Conservation (phyloP, 2,329 filamentous ascomycete species). For the Ceratocystis smalleyi region DNA sequence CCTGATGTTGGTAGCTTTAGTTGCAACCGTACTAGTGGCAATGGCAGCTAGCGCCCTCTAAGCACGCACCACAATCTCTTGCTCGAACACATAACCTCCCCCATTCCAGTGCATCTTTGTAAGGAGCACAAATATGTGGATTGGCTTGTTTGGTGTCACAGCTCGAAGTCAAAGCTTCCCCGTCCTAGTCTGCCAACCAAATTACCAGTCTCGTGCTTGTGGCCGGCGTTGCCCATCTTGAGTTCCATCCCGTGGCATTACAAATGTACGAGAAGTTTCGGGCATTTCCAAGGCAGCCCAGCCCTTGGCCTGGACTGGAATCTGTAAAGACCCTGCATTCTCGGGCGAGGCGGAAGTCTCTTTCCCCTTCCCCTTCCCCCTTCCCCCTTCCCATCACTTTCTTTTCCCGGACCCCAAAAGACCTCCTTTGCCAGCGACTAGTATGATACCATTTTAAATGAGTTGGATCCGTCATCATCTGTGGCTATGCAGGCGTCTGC, state of each 20-base stretch:
- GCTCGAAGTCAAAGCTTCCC: neutral
- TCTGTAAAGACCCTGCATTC: neutral
- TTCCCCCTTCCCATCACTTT: neutral
- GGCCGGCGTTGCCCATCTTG: too few species aligned
- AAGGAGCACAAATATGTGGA: neutral
- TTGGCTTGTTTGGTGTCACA: neutral
- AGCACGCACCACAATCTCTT: too few species aligned
- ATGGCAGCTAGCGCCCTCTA: too few species aligned
- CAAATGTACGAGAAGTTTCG: neutral
- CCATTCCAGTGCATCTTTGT: neutral
- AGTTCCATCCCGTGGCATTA: too few species aligned
- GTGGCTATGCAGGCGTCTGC: neutral
- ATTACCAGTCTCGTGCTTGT: too few species aligned
- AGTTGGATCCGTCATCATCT: neutral
- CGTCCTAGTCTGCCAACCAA: neutral
- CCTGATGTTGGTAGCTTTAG: too few species aligned
- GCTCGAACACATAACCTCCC: too few species aligned
- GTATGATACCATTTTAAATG: neutral
- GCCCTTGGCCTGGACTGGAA: neutral
- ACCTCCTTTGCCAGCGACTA: neutral
- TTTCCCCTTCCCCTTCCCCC: too few species aligned
- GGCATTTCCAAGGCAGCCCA: neutral
- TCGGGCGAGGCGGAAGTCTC: slow-evolving; percentile 6
- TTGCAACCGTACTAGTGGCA: too few species aligned
- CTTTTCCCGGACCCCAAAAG: neutral